These are phyloP conservation scores for Chytriomyces sp. DNA, from an alignment of 192 early-diverging fungal species.

Conservation along the genomic window DNA sequence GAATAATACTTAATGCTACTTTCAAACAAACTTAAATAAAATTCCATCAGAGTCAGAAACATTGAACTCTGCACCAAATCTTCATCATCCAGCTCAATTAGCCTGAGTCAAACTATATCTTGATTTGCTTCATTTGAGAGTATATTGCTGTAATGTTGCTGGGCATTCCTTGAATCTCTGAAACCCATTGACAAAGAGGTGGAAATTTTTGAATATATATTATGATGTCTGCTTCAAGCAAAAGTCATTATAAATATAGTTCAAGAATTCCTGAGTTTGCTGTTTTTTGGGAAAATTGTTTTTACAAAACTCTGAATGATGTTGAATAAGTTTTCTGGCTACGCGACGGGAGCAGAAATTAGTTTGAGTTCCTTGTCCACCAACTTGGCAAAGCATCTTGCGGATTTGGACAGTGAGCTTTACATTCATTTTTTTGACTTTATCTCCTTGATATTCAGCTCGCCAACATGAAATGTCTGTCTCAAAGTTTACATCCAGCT, in stretches of 20 bases:
- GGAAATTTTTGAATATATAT: not conserved
- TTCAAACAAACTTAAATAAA: too few species aligned
- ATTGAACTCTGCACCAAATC: too few species aligned
- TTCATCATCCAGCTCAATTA: too few species aligned
- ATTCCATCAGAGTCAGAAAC: too few species aligned
- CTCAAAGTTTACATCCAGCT: not conserved
- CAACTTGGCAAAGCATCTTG: constrained; percentile 2
- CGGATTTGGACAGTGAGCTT: not conserved
- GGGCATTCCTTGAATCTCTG: too few species aligned
- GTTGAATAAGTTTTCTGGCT: not conserved
- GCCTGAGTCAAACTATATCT: too few species aligned
- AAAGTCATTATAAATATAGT: constrained; percentile 1
- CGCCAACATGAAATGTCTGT: not conserved
- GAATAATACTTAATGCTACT: too few species aligned
- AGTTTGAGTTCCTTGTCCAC: too few species aligned
- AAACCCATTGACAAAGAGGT: not conserved
- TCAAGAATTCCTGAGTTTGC: constrained; percentile 2
- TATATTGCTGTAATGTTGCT: too few species aligned
- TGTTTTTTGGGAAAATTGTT: not conserved
- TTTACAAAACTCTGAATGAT: not conserved
- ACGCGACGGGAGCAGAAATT: not conserved
- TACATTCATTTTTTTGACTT: not conserved
- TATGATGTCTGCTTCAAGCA: not conserved
- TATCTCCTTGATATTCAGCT: not conserved
- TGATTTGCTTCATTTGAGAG: too few species aligned